Evolutionary conservation across 1,284 basidiomycete genomes (phyloP), one percentile per base, ranked within the genome.

Genomic region (Takashimella tepidaria): DNA sequence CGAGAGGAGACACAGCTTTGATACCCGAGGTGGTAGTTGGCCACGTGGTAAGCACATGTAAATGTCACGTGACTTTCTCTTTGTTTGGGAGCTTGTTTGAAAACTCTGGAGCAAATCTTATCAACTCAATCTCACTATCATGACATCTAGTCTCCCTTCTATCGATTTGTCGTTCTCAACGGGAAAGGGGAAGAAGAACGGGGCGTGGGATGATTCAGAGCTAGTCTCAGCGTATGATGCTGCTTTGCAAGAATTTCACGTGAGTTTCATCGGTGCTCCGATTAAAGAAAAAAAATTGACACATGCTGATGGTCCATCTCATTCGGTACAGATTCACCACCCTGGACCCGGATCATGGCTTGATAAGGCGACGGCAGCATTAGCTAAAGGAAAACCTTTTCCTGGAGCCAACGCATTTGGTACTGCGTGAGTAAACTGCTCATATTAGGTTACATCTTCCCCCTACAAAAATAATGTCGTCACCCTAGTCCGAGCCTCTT

Each of bases 331-430:
- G 71, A 45, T 66, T 22, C 72, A 74, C 59, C 70, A 76, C 47
- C 74, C 74, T 0, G 74, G 74, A 23, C 72, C 72, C 0, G 74
- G 74, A n/a, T 59, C 61, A 16, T 76, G 74, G 74, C 62, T 76
- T 12, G 74, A 76, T 54, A 75, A 76, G 54, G 68, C 68, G 4
- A 74, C 71, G 0, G 74, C 74, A 2, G 72, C 72, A 2, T 50
- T 69, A 46, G 68, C 67, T 0, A 53, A 62, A 37, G 74, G 73
- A 0, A 55, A 66, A 41, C 67, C 70, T 1, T 49, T 76, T 5
- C 62, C 66, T 0, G 71, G 70, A 1, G 69, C 66, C 0, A 56
- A 61, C 3, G 55, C 59, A n/a, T 61, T 62, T 21, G 64, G 58
- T 8, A 66, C 68, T n/a, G 60, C 62, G 72, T 74, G 42, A 63